Base-by-base conservation (phyloP, 192 early-diverging fungal genomes). In the Coemansia sp. region DNA sequence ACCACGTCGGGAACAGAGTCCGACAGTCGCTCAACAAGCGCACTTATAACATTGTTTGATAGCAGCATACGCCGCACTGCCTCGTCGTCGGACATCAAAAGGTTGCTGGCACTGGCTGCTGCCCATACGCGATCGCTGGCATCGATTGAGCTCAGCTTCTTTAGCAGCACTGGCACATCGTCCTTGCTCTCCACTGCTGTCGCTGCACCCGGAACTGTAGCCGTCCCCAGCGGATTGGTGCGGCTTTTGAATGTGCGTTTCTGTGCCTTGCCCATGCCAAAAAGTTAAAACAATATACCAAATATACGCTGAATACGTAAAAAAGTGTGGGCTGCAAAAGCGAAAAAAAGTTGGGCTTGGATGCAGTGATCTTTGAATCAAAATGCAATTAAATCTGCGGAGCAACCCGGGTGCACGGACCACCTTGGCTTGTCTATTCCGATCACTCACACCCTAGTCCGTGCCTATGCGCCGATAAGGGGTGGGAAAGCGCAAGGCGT, bases 101-200 rank as follows among this genome's bases (percentile, higher is more conserved):
- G 76, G 74, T 94, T 90, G 39, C 91, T 92, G 16, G 92, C 85
- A 61, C 92, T 91, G 27, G 93, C 90, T 14, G 91, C 91, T 1
- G 95, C 92, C 93, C 94, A 97, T 6, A 88, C 87, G 6, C 93
- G 80, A 39, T 97, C 95, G 60, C 86, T 87, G 26, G 86, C 71
- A 58, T 90, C 86, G 35, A 76, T 65, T 2, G 89, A 87, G 6
- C 65, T 68, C 6, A 94, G 82, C 89, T 94, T 78, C 25, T 65
- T 77, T 51, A 78, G 29, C 61, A 74, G 69, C 19, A 56, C 68
- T 7, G 74, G 74, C 1, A 77, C 71, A 25, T 77, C 71, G 2
- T 71, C 72, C 57, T 66, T 77, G 67, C 67, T 65, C 49, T 57
- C 48, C 16, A 73, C 71, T 2, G 63, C 29, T n/a, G 67, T 67